Percentiles rank a stretch among this genome's conserved stretches.
These are phyloP conservation scores for Arthrobotrys musiformis DNA, from an alignment of 2,329 filamentous ascomycete genomes.

Conservation along the genomic window DNA sequence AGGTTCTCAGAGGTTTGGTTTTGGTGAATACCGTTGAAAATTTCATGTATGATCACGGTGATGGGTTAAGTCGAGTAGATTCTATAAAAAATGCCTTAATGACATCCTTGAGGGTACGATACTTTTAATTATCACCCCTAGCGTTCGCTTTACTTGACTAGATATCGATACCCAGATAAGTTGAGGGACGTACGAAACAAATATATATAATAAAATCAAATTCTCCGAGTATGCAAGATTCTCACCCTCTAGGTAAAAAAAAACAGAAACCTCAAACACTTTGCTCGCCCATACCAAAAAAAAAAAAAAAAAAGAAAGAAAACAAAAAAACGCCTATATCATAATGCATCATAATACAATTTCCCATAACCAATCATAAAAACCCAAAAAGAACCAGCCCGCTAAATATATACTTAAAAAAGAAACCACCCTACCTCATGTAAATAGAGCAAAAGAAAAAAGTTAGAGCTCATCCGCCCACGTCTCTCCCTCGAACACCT, in stretches of 20 bases:
- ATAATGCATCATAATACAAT: slow-evolving; percentile 13
- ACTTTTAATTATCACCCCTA: too few relatives aligned
- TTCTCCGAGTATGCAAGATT: slow-evolving; percentile 1
- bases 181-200: neutral
- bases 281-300: neutral
- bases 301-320: neutral
- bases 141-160: too few relatives aligned
- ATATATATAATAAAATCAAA: neutral
- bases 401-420: slow-evolving; percentile 1
- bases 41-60: too few relatives aligned
- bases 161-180: too few relatives aligned
- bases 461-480: neutral
- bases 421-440: neutral
- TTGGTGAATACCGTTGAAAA: too few relatives aligned
- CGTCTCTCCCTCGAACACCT: slow-evolving; percentile 14
- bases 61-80: too few relatives aligned
- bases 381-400: neutral
- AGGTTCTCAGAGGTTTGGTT: too few relatives aligned
- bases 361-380: slow-evolving; percentile 1
- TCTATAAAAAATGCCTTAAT: neutral
- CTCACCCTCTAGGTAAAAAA: slow-evolving; percentile 17
- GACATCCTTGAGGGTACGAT: neutral
- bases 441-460: neutral
- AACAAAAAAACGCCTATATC: neutral
- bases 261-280: neutral